Percentiles rank a stretch among this genome's conserved stretches.
Evolutionary conservation across 2,329 filamentous ascomycete species (phyloP).

Genomic region (Venturia carpophila): DNA sequence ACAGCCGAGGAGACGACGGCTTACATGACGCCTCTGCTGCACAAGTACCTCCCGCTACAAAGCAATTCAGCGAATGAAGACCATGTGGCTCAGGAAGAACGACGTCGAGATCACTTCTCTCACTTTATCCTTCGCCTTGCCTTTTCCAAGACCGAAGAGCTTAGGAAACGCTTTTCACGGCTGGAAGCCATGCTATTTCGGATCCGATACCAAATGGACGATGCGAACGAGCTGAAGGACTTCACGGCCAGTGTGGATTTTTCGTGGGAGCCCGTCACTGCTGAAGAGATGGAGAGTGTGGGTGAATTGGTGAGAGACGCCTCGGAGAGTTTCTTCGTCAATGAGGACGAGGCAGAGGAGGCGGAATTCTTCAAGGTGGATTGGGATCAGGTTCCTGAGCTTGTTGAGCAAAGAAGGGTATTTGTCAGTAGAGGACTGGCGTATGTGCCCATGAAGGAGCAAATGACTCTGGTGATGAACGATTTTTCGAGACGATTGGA

Average conservation of each 20-base stretch:
- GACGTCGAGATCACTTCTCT: conserved; percentile 93
- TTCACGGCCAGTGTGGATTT: conserved; percentile 74
- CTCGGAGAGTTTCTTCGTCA: conserved; percentile 31
- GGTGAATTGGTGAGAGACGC: conserved; percentile 51
- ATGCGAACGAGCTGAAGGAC: conserved; percentile 59
- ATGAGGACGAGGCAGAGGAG: conserved; percentile 51
- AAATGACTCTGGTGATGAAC: conserved; percentile 78
- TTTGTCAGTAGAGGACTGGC: conserved; percentile 75
- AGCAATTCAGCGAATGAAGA: conserved; percentile 59
- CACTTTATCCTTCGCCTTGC: conserved; percentile 94
- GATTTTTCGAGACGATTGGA: conserved; percentile 79
- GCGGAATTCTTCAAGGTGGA: conserved; percentile 94
- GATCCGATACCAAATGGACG: conserved; percentile 71
- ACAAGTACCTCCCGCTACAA: conserved; percentile 77
- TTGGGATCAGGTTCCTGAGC: conserved; percentile 85
- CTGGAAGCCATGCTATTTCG: conserved; percentile 87
- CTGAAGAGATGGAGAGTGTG: conserved; percentile 68
- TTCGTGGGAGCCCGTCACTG: conserved; percentile 74
- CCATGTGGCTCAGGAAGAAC: conserved; percentile 55
- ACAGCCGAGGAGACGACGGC: conserved; percentile 69
- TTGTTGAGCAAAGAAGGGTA: conserved; percentile 73
- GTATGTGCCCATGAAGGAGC: conserved; percentile 80
- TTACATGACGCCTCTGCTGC: conserved; percentile 78
- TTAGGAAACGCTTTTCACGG: conserved; percentile 75
- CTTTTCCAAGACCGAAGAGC: conserved; percentile 84